Evolutionary conservation across 352 stramenopile species (phyloP), one percentile per base, ranked within the genome.

Genomic region (Globisporangium emineosum): DNA sequence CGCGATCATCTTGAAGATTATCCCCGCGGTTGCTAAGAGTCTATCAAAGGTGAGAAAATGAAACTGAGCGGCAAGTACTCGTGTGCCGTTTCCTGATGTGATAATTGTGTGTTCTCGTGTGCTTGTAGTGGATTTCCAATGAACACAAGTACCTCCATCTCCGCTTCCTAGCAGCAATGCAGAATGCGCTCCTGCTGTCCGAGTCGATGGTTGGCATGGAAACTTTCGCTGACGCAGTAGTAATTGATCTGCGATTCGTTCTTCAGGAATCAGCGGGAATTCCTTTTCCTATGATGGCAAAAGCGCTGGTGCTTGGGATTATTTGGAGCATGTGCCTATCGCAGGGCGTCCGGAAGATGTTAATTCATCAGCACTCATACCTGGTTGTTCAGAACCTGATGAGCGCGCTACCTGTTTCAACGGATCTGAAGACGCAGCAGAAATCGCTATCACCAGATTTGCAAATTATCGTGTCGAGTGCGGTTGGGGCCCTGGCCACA

Each of bases 251-350:
- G 21, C 23, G 25, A 23, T 10, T 35, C 7, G 4, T 52, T 7
- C 56, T 61, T 33, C 23, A 53, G 0, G 17, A 15, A 19, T 17
- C 56, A 37, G 23, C 7, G 42, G 42, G 17, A 7, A 29, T 45
- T 17, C 23, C 12, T 7, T 37, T 51, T 17, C 35, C 40, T 5
- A 21, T 42, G 42, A 53, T 51, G 2, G 21, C 40, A 9, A 61
- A 51, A 40, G 56, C 40, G 5, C 56, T 61, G 2, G 56, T 61
- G 17, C 23, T 61, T 15, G 56, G 56, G 15, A 37, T 61, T 10
- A 33, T 50, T 30, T 61, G 56, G 40, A 53, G 37, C 19, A 33
- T 61, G 56, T 37, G 25, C 9, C 25, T 40, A 25, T 51, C 23
- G 9, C 56, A 61, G 35, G 27, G 33, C 15, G 23, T 30, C 5